A percentile compares a stretch with the other conserved stretches of the same genome.
Evolutionary conservation across 805 yeast genomes (phyloP).

Genomic region (Yarrowia sp.): DNA sequence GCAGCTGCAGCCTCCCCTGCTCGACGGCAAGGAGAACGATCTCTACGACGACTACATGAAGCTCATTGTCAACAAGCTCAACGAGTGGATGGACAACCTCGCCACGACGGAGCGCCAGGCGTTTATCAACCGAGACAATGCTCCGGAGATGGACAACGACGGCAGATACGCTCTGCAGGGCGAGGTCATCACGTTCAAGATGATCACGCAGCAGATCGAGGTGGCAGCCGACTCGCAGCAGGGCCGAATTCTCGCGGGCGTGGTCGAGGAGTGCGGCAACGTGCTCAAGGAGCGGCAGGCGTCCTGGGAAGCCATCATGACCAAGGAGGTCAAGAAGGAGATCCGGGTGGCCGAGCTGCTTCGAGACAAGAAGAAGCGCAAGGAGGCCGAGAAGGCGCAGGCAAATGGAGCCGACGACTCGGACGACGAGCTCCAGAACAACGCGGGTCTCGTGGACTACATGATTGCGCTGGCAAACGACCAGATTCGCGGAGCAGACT

Average conservation of each 20-base stretch:
- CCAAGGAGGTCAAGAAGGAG: conserved; percentile 48
- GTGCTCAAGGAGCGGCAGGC: conserved; percentile 60
- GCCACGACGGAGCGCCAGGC: conserved; percentile 62
- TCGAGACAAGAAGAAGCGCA: conserved; percentile 37
- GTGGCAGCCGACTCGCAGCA: conserved; percentile 84
- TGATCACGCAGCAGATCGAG: conserved; percentile 86
- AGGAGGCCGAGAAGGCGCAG: conserved; percentile 24
- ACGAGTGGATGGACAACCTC: conserved; percentile 78
- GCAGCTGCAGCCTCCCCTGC: conserved; percentile 56
- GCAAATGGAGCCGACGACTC: conserved; percentile 36
- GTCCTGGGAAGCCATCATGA: conserved; percentile 58
- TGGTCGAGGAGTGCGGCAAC: conserved; percentile 65
- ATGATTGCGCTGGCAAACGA: conserved; percentile 81
- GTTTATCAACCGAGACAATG: conserved; percentile 61
- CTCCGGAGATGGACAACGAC: conserved; percentile 73
- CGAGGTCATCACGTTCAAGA: conserved; percentile 71
- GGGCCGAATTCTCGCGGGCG: conserved; percentile 74
- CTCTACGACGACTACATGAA: conserved; percentile 76
- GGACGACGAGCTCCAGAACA: conserved; percentile 43
- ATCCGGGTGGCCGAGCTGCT: conserved; percentile 34
- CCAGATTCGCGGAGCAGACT: conserved; percentile 68
- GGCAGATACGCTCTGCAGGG: conserved; percentile 68
- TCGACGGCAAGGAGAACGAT: conserved; percentile 65
- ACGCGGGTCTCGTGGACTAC: conserved; percentile 78
- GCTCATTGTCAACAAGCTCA: conserved; percentile 68